phyloP scores from a whole-genome alignment of 2,329 filamentous ascomycete species.

The Hymenotorrendiella dingleyae region DNA sequence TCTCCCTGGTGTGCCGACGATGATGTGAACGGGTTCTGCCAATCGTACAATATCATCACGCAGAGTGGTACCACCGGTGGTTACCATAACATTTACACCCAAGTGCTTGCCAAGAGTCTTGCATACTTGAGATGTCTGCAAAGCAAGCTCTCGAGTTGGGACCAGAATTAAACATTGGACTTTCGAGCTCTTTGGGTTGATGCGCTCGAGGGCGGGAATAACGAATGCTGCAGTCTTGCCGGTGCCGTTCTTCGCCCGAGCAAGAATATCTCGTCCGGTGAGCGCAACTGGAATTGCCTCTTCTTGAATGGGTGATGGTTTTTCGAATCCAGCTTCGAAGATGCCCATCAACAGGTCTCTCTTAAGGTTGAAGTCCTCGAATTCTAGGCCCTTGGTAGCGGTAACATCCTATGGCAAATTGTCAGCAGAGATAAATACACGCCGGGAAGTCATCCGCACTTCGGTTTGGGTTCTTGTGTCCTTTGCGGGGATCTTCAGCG shows the following conservation, averaged over 20 bases:
- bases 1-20: constrained; percentile 93
- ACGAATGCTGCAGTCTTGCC: constrained; percentile 98
- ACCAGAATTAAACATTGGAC: constrained; percentile 96
- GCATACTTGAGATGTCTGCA: constrained; percentile 98
- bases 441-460: constrained; percentile 37
- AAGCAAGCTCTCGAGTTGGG: constrained; percentile 90
- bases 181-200: constrained; percentile 94
- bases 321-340: constrained; percentile 98
- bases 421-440: constrained; percentile 16
- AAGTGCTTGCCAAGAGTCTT: constrained; percentile 97
- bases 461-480: constrained; percentile 78
- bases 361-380: constrained; percentile 95
- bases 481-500: constrained; percentile 64
- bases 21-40: constrained; percentile 90
- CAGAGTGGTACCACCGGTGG: constrained; percentile 89
- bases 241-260: constrained; percentile 95
- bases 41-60: constrained; percentile 96
- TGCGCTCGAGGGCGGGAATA: constrained; percentile 88
- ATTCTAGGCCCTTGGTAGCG: constrained; percentile 93
- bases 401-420: constrained; percentile 73
- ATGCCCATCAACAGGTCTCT: constrained; percentile 97
- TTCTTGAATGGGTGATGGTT: constrained; percentile 98
- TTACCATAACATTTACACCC: constrained; percentile 98
- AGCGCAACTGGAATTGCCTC: constrained; percentile 96
- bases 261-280: constrained; percentile 90